phyloP scores from a whole-genome alignment of 345 rosid genomes.

The Eucalyptus fibrosa region DNA sequence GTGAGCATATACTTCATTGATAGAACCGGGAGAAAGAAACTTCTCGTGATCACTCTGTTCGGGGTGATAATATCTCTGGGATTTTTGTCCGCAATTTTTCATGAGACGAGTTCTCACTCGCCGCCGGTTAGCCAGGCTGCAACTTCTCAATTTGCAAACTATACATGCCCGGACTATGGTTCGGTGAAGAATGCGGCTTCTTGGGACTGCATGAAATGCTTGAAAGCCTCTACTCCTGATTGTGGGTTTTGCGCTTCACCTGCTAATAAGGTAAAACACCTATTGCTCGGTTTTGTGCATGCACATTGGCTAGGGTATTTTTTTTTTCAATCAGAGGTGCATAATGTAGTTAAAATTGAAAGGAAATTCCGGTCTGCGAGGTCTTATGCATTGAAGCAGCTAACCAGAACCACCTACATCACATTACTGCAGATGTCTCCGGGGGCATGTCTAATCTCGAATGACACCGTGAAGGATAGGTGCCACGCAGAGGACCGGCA shows the following conservation, averaged over 20 bases:
- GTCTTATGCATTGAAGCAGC: not conserved
- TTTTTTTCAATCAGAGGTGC: not conserved
- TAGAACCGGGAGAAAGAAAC: constrained; percentile 74
- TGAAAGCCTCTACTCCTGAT: constrained; percentile 46
- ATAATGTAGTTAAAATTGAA: not conserved
- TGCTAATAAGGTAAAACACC: constrained; percentile 37
- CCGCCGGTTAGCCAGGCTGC: constrained; percentile 26
- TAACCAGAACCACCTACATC: not conserved
- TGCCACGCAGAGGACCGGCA: constrained; percentile 30
- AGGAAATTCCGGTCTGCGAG: not conserved
- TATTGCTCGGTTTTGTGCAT: not conserved
- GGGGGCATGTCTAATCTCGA: constrained; percentile 55
- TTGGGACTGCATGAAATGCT: constrained; percentile 80
- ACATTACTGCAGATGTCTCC: constrained; percentile 35
- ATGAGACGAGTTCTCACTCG: constrained; percentile 40
- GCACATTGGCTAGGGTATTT: not conserved
- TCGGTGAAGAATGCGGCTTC: constrained; percentile 2
- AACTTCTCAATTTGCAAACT: constrained; percentile 20
- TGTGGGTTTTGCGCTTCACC: constrained; percentile 79
- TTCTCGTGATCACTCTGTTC: constrained; percentile 40
- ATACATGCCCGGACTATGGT: constrained; percentile 46
- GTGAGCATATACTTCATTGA: constrained; percentile 70
- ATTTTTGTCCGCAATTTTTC: constrained; percentile 49
- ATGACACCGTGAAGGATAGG: constrained; percentile 22
- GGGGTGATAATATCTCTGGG: constrained; percentile 60